These are phyloP conservation scores for Grifola frondosa DNA, from an alignment of 1,284 basidiomycete species.

Conservation along the genomic window DNA sequence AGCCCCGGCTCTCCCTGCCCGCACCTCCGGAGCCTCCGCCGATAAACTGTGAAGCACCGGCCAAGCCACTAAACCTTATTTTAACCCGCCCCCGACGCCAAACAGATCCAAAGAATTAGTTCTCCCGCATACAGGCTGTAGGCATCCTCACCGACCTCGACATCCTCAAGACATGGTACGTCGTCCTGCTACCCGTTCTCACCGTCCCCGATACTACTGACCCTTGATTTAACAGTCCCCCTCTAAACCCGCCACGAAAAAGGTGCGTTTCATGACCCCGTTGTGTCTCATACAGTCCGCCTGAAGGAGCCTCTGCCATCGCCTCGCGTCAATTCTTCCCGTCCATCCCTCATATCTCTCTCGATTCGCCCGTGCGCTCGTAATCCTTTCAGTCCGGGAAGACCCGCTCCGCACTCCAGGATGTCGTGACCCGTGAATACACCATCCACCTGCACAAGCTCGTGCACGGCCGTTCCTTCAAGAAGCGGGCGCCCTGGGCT, in stretches of 20 bases:
- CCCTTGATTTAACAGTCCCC: conserved; percentile 25
- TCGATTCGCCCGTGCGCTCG: conserved; percentile 5
- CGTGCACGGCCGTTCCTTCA: conserved; percentile 88
- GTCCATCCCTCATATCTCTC: neutral
- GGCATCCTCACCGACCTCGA: conserved; percentile 31
- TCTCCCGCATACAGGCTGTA: conserved; percentile 15
- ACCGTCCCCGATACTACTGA: conserved; percentile 16
- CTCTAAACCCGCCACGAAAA: conserved; percentile 37
- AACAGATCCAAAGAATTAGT: conserved; percentile 30
- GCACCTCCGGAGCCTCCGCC: conserved; percentile 8
- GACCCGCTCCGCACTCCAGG: conserved; percentile 90
- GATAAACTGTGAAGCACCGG: conserved; percentile 32
- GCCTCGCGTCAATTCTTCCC: too few species aligned
- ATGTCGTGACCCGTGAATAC: conserved; percentile 96
- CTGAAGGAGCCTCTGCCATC: too few species aligned
- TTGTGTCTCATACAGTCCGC: conserved; percentile 3
- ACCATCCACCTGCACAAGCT: conserved; percentile 95
- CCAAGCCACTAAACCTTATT: conserved; percentile 39
- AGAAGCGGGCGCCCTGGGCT: conserved; percentile 92
- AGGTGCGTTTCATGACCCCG: conserved; percentile 27
- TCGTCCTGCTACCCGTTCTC: conserved; percentile 11
- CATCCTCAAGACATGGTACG: conserved; percentile 67
- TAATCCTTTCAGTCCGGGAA: conserved; percentile 63
- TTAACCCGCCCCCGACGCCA: conserved; percentile 19
- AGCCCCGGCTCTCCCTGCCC: neutral